Percentiles rank a stretch among this genome's conserved stretches.
These are phyloP conservation scores for Rusavskia elegans DNA, from an alignment of 495 filamentous ascomycete genomes.

Conservation along the genomic window DNA sequence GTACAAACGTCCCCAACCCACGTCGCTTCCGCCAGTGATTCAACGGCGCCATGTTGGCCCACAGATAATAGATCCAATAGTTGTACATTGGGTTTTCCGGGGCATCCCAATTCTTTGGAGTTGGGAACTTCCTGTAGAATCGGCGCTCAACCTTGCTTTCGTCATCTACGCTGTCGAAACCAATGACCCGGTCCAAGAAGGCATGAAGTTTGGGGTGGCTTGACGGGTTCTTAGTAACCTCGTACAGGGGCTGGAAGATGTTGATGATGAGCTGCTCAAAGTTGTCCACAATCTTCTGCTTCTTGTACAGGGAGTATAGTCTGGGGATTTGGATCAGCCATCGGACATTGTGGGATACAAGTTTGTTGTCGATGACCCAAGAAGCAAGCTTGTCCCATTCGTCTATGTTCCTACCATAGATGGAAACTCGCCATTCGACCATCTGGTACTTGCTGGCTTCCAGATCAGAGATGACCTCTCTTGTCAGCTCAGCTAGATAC, in stretches of 20 bases:
- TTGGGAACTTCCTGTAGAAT: slow-evolving; percentile 82
- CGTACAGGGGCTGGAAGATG: slow-evolving; percentile 85
- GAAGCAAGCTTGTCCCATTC: slow-evolving; percentile 97
- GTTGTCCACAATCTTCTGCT: slow-evolving; percentile 64
- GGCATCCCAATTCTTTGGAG: slow-evolving; percentile 72
- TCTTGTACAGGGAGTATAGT: slow-evolving; percentile 91
- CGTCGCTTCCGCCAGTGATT: slow-evolving; percentile 82
- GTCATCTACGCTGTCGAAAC: slow-evolving; percentile 95
- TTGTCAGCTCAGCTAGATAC: slow-evolving; percentile 93
- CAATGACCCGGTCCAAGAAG: slow-evolving; percentile 87
- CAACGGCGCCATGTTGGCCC: slow-evolving; percentile 81
- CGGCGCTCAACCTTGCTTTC: slow-evolving; percentile 92
- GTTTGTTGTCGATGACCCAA: slow-evolving; percentile 98
- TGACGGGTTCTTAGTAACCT: slow-evolving; percentile 74
- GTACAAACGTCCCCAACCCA: slow-evolving; percentile 88
- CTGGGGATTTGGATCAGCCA: slow-evolving; percentile 95
- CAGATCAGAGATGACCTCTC: slow-evolving; percentile 93
- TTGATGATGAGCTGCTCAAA: slow-evolving; percentile 88
- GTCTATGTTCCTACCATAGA: slow-evolving; percentile 79
- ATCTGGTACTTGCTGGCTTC: slow-evolving; percentile 99
- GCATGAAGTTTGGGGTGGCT: slow-evolving; percentile 88
- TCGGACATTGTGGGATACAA: slow-evolving; percentile 92
- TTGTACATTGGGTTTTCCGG: slow-evolving; percentile 96
- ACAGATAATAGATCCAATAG: slow-evolving; percentile 98
- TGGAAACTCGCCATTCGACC: slow-evolving; percentile 96